Percentiles rank a stretch among this genome's conserved stretches.
These are phyloP conservation scores for Paracamarosporium sp. DNA, from an alignment of 2,329 filamentous ascomycete species.

Conservation along the genomic window DNA sequence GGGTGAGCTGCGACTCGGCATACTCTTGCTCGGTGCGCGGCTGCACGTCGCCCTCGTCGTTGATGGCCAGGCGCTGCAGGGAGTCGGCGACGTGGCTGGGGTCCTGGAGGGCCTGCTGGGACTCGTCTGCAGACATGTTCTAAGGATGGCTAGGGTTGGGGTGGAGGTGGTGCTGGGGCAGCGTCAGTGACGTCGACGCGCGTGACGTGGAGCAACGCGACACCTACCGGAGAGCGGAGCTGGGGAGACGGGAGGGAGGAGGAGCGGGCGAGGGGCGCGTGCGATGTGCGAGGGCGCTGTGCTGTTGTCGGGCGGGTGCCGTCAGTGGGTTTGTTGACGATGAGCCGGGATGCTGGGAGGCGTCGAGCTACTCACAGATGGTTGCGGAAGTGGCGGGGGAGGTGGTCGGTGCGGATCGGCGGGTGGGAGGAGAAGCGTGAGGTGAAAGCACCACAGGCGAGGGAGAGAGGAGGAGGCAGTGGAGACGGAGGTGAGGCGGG, in stretches of 20 bases:
- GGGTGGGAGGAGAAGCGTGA: conserved; percentile 19
- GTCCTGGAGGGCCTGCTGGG: conserved; percentile 41
- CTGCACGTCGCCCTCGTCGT: conserved; percentile 73
- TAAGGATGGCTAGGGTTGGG: conserved; percentile 45
- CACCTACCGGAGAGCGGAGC: conserved; percentile 23
- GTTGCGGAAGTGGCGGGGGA: conserved; percentile 42
- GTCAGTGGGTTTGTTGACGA: conserved; percentile 32
- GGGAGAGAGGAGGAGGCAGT: conserved; percentile 22
- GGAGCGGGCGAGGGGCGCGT: conserved; percentile 19
- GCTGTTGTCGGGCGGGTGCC: conserved; percentile 21
- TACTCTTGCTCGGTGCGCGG: conserved; percentile 98
- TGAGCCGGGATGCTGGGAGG: conserved; percentile 17
- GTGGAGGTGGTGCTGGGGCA: conserved; percentile 29
- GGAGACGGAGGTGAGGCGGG: conserved; percentile 21
- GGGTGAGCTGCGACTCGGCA: conserved; percentile 86
- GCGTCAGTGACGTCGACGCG: conserved; percentile 36
- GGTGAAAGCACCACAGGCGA: conserved; percentile 22
- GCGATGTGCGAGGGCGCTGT: conserved; percentile 12
- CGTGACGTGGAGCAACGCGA: conserved; percentile 19
- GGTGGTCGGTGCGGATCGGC: conserved; percentile 37
- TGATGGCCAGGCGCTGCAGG: conserved; percentile 50
- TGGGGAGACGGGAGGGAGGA: conserved; percentile 11
- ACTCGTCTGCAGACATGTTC: conserved; percentile 53
- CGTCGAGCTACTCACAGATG: conserved; percentile 35
- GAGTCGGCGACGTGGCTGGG: conserved; percentile 49